These are phyloP conservation scores for Dactylonectria macrodidyma DNA, from an alignment of 2,329 filamentous ascomycete species.

Conservation along the genomic window DNA sequence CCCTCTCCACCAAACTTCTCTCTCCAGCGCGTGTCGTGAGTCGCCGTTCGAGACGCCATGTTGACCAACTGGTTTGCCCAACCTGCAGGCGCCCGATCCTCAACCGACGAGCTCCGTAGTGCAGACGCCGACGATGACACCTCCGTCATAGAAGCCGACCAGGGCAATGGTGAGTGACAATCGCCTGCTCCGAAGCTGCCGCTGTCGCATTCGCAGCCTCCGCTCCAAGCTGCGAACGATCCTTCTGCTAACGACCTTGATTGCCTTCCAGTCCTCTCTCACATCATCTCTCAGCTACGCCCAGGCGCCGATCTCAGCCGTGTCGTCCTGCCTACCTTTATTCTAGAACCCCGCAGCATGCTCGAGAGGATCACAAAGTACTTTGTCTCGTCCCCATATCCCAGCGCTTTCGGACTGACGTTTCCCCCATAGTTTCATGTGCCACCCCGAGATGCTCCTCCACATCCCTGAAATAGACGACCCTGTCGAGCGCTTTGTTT, in stretches of 20 bases:
- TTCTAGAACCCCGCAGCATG: constrained; percentile 98
- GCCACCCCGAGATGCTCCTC: constrained; percentile 95
- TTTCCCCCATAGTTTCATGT: constrained; percentile 86
- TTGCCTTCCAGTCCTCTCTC: constrained; percentile 80
- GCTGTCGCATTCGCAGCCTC: constrained; percentile 27
- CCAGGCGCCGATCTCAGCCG: constrained; percentile 95
- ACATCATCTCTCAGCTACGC: constrained; percentile 97
- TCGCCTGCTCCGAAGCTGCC: constrained; percentile 22
- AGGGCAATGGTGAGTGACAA: constrained; percentile 85
- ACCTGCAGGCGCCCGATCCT: constrained; percentile 65
- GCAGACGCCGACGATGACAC: constrained; percentile 76
- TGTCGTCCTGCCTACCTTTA: constrained; percentile 96
- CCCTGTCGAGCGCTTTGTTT: constrained; percentile 89
- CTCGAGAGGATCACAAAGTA: constrained; percentile 98
- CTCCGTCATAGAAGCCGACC: constrained; percentile 88
- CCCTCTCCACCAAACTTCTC: constrained; percentile 37
- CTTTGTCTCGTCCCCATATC: constrained; percentile 12
- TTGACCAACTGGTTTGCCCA: constrained; percentile 60
- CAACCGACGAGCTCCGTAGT: constrained; percentile 67
- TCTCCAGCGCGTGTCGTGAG: constrained; percentile 22
- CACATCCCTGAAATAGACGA: constrained; percentile 91
- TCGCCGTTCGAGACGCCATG: constrained; percentile 49
- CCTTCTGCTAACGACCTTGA: constrained; percentile 35
- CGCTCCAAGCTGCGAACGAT: constrained; percentile 10
- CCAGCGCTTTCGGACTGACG: constrained; percentile 24